These are phyloP conservation scores for Lavandula angustifolia DNA, from an alignment of 257 asterid species.

Conservation along the genomic window DNA sequence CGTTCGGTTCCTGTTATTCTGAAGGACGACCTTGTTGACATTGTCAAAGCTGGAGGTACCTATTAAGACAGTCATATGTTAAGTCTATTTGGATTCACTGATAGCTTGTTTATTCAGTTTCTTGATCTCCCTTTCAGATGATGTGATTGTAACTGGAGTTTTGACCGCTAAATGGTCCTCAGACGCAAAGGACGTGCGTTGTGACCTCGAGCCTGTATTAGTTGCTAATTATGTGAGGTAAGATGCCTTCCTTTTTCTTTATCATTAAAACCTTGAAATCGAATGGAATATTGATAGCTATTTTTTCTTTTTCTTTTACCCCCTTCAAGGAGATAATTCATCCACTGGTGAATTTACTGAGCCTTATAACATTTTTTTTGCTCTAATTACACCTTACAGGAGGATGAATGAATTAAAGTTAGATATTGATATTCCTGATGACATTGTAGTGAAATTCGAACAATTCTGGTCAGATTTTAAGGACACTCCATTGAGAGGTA, in stretches of 20 bases:
- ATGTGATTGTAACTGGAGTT: constrained; percentile 89
- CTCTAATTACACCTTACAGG: constrained; percentile 43
- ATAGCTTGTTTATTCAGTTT: constrained; percentile 25
- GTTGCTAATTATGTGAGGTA: constrained; percentile 87
- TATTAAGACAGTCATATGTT: constrained; percentile 13
- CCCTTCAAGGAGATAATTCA: neutral
- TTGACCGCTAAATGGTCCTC: constrained; percentile 91
- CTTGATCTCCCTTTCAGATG: constrained; percentile 58
- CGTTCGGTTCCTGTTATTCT: constrained; percentile 90
- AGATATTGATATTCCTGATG: constrained; percentile 78
- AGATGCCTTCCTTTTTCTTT: constrained; percentile 2
- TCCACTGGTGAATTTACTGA: neutral
- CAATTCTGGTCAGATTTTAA: constrained; percentile 84
- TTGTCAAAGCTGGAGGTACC: constrained; percentile 97
- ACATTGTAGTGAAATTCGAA: constrained; percentile 56
- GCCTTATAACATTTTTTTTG: constrained; percentile 17
- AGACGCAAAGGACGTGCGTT: constrained; percentile 81
- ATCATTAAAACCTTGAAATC: neutral
- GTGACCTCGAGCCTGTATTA: constrained; percentile 96
- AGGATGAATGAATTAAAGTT: constrained; percentile 80
- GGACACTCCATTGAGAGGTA: constrained; percentile 82
- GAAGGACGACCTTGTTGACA: constrained; percentile 96
- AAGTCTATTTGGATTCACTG: neutral
- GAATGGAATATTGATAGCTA: neutral
- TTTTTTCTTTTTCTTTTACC: neutral